Evolutionary conservation across 2,329 filamentous ascomycete species (phyloP).

Genomic region (Tetracladium maxilliforme): DNA sequence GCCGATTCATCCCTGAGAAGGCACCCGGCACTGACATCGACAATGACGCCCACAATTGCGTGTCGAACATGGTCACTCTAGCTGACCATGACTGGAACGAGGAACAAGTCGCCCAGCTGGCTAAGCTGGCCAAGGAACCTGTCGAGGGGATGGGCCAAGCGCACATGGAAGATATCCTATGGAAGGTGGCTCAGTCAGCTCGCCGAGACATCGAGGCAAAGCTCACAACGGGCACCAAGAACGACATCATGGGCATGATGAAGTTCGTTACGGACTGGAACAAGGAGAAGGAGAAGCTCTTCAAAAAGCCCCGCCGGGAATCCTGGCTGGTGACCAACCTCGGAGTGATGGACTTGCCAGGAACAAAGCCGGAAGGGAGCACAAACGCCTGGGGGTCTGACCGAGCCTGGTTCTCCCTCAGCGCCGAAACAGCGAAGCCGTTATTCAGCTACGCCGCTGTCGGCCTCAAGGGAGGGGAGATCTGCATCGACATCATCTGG

Average conservation of each 20-base stretch:
- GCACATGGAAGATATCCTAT: constrained; percentile 9
- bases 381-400: constrained; percentile 9
- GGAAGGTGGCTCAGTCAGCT: constrained; percentile 7
- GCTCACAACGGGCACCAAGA: constrained; percentile 8
- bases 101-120: constrained; percentile 3
- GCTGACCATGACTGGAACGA: constrained; percentile 5
- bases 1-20: too few species aligned
- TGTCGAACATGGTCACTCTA: too few species aligned
- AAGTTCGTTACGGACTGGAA: constrained; percentile 12
- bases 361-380: not conserved
- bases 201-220: constrained; percentile 5
- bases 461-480: constrained; percentile 9
- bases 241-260: constrained; percentile 11
- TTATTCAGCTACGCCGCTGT: constrained; percentile 10
- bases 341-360: constrained; percentile 10
- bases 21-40: too few species aligned
- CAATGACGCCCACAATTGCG: too few species aligned
- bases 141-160: constrained; percentile 4
- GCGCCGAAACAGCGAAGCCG: constrained; percentile 8
- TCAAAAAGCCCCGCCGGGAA: constrained; percentile 7
- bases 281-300: too few species aligned
- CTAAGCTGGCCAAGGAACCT: not conserved
- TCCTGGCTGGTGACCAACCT: constrained; percentile 13
- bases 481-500: too few species aligned
- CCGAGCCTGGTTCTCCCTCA: constrained; percentile 8